Evolutionary conservation across 805 yeast species (phyloP), one percentile per base, ranked within the genome.

Genomic region (Yamadazyma laniorum): DNA sequence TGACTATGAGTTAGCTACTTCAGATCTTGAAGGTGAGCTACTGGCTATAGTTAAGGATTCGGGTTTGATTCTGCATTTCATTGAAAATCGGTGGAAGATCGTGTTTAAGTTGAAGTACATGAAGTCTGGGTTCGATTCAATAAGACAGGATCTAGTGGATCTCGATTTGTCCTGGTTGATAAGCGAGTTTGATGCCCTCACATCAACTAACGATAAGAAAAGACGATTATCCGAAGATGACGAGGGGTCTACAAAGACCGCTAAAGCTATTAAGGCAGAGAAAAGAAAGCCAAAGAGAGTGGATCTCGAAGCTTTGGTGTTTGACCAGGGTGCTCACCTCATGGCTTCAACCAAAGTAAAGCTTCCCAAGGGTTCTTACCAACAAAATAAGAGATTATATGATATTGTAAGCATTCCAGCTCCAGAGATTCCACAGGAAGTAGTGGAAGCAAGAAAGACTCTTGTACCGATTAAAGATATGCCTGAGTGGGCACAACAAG

Each of bases 331-430:
- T 0, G 67, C 84, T 0, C 85, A 77, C 48, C 63, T 84, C 8
- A 72, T 82, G 76, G 74, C 89, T 1, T 70, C 75, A 0, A 63
- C 82, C 1, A 82, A 80, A 43, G 78, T 93, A 16, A 72, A 74
- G 37, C 73, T 93, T 3, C 98, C 99, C 0, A 74, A 74, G 41
- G 95, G 95, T 3, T 85, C 98, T 0, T 85, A 78, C 56, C 88
- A 85, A 52, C 77, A 85, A 42, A 76, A 78, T 9, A 80, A 80
- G 46, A 79, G 77, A 42, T 63, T 75, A 4, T 91, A 91, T 61
- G 98, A 91, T 53, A 95, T 88, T 50, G 85, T 90, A 25, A 89
- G 82, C 45, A 78, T 93, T n/a, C 99, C 99, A 0, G 82, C 96
- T 0, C 96, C 96, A 0, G 57, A 63, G 12, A 45, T 59, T 2